These are phyloP conservation scores for Calonectria pseudoturangicola DNA, from an alignment of 2,329 filamentous ascomycete genomes.

Conservation along the genomic window DNA sequence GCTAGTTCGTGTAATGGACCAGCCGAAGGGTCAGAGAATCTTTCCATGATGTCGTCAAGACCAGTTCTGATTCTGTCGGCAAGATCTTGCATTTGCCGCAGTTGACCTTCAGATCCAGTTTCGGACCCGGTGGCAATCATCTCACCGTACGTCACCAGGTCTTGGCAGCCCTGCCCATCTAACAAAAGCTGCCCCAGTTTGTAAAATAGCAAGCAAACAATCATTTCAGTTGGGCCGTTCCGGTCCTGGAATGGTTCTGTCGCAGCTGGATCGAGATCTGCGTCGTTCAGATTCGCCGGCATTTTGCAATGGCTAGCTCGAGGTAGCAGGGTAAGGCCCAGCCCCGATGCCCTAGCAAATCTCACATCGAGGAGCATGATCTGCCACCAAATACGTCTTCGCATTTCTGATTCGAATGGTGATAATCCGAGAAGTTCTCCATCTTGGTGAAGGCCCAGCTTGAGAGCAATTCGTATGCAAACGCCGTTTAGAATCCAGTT, in stretches of 20 bases:
- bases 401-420: slow-evolving; percentile 41
- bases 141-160: slow-evolving; percentile 10
- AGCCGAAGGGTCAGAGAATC: slow-evolving; percentile 15
- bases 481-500: slow-evolving; percentile 39
- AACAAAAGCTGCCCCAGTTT: slow-evolving; percentile 30
- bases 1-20: slow-evolving; percentile 32
- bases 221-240: slow-evolving; percentile 37
- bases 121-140: slow-evolving; percentile 4
- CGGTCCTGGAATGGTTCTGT: slow-evolving; percentile 13
- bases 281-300: slow-evolving; percentile 37
- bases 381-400: slow-evolving; percentile 47
- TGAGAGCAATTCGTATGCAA: slow-evolving; percentile 41
- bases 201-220: slow-evolving; percentile 35
- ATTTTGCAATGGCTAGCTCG: slow-evolving; percentile 36
- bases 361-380: slow-evolving; percentile 39
- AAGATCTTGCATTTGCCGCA: slow-evolving; percentile 11
- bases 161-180: background rate
- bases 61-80: background rate
- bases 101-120: background rate
- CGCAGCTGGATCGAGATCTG: slow-evolving; percentile 24
- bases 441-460: slow-evolving; percentile 44
- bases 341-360: slow-evolving; percentile 34
- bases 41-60: slow-evolving; percentile 22
- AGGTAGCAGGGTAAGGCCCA: slow-evolving; percentile 32
- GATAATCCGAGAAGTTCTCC: slow-evolving; percentile 38